Evolutionary conservation across 306 rosid species (phyloP), one percentile per base, ranked within the genome.

Genomic region (Amphicarpaea edgeworthii): DNA sequence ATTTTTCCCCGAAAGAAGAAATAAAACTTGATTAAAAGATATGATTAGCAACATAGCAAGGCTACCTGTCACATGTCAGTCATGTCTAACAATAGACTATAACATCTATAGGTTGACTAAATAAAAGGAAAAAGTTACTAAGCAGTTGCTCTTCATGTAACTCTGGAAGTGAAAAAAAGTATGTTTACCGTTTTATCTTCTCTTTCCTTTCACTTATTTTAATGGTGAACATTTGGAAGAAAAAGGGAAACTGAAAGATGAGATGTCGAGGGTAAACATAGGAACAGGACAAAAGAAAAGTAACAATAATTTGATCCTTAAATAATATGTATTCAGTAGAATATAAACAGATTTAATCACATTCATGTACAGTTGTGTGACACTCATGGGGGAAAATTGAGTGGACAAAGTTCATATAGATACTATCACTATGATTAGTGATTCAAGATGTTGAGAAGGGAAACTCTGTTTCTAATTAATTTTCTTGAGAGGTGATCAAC

Each of bases 371-470:
- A 76, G 9, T 42, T 61, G 14, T 69, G 40, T 34, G 57, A 53
- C 62, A 53, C 77, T 76, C 73, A 16, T 23, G 21, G 65, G 24
- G 64, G 17, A 70, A 70, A 76, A 62, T 51, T 70, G 81, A 81
- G 74, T 51, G 46, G 53, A 21, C 61, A 23, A 64, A 32, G 28
- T 2, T 21, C 12, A 14, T 26, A 37, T 45, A 11, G 15, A 20
- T 55, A 34, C 49, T 46, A 32, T 43, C 47, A 34, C 49, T 46
- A 32, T 43, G 61, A 19, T 79, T 67, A 72, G 72, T 80, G 77
- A 69, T 73, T 79, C 26, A 82, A 60, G 55, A 82, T 70, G 73
- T 82, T 79, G 20, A 79, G 79, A 70, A 85, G 74, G 26, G 82
- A 55, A 75, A 82, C 79, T 38, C 72, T 76, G 40, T 71, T 85